These are phyloP conservation scores for Cucumis cinereus DNA, from an alignment of 306 rosid species.

Conservation along the genomic window DNA sequence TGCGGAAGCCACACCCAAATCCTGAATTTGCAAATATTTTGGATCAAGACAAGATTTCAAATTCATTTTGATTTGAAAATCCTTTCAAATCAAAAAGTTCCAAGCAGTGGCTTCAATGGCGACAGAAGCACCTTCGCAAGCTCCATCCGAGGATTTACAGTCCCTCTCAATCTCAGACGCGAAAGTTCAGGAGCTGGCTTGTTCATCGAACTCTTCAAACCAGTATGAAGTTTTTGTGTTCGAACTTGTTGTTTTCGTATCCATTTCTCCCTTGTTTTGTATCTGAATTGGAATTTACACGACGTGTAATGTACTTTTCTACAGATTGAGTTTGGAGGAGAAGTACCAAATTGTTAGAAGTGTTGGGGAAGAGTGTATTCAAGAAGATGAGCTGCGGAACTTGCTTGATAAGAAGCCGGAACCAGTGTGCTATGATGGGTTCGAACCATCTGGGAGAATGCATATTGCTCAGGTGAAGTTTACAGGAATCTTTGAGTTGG, in stretches of 20 bases:
- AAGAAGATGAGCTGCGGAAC: constrained; percentile 64
- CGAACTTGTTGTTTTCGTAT: neutral
- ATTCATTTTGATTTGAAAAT: too few relatives aligned
- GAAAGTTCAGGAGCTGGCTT: neutral
- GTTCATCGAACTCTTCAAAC: constrained; percentile 19
- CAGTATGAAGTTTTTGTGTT: constrained; percentile 9
- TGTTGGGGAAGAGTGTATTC: constrained; percentile 85
- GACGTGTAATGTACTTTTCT: neutral
- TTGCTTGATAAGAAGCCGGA: constrained; percentile 54
- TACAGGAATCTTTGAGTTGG: neutral
- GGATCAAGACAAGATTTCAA: too few relatives aligned
- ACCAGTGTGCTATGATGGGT: constrained; percentile 78
- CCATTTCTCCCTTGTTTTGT: neutral
- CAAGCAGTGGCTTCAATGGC: constrained; percentile 14
- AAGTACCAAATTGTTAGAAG: constrained; percentile 45
- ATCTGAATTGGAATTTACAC: neutral
- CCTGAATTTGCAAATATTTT: too few relatives aligned
- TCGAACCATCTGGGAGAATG: constrained; percentile 91
- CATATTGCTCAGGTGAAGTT: constrained; percentile 78
- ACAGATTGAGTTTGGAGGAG: constrained; percentile 40
- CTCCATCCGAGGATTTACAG: constrained; percentile 18
- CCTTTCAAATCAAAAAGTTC: too few relatives aligned
- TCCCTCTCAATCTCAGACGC: constrained; percentile 27
- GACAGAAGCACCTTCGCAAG: constrained; percentile 16
- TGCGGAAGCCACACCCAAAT: too few relatives aligned